A percentile compares a stretch with the other conserved stretches of the same genome.
Evolutionary conservation across 768 basidiomycete genomes (phyloP).

Genomic region (Rhizopogon rudus): DNA sequence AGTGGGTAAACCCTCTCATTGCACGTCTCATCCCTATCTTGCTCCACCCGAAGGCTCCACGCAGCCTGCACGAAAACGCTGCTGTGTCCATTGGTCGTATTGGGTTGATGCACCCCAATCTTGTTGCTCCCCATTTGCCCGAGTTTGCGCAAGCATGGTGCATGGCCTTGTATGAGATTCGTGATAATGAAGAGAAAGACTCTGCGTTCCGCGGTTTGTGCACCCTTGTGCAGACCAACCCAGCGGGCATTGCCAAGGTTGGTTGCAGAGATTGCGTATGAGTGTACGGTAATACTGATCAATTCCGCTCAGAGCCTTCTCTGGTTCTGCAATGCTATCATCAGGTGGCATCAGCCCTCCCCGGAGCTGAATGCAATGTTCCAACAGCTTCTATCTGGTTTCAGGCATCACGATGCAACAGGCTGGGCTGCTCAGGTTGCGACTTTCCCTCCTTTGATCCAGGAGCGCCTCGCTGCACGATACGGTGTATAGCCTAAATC

Average conservation of each 20-base stretch:
- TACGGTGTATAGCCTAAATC: slow-evolving; percentile 67
- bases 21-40: slow-evolving; percentile 89
- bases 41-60: slow-evolving; percentile 86
- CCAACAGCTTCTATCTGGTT: slow-evolving; percentile 80
- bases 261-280: slow-evolving; percentile 18
- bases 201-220: slow-evolving; percentile 98
- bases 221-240: slow-evolving; percentile 92
- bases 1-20: slow-evolving; percentile 86
- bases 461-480: slow-evolving; percentile 78
- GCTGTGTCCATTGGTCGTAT: slow-evolving; percentile 97
- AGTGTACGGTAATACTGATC: slow-evolving; percentile 1
- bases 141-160: slow-evolving; percentile 97
- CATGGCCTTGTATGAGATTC: slow-evolving; percentile 94
- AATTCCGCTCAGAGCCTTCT: slow-evolving; percentile 63
- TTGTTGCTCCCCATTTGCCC: slow-evolving; percentile 85
- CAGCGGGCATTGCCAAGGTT: slow-evolving; percentile 89
- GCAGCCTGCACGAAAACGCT: slow-evolving; percentile 95
- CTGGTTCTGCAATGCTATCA: slow-evolving; percentile 98
- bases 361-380: slow-evolving; percentile 93
- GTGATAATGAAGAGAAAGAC: slow-evolving; percentile 99
- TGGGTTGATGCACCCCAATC: slow-evolving; percentile 83
- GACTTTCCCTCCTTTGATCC: slow-evolving; percentile 83
- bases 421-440: slow-evolving; percentile 84
- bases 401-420: slow-evolving; percentile 82
- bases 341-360: slow-evolving; percentile 92